Evolutionary conservation across 2,329 filamentous ascomycete genomes (phyloP).

Genomic region (Cladosporium sp.): DNA sequence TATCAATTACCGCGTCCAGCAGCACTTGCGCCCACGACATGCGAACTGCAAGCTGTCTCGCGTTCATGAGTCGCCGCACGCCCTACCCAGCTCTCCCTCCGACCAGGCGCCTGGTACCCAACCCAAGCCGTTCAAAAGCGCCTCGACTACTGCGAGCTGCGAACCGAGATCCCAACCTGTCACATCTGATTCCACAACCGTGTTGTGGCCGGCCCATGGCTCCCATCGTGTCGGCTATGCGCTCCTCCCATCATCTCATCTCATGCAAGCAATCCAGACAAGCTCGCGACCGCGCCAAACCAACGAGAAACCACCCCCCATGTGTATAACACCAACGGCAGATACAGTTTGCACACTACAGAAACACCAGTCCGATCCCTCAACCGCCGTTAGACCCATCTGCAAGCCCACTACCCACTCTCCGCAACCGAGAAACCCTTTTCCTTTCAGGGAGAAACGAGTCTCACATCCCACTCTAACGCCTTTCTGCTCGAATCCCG

Average conservation of each 20-base stretch:
- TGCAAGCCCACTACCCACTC: background rate
- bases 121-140: background rate
- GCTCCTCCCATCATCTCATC: background rate
- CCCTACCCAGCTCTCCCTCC: background rate
- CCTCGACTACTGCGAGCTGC: slow-evolving; percentile 1
- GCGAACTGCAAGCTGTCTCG: background rate
- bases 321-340: background rate
- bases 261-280: slow-evolving; percentile 10
- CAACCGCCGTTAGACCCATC: background rate
- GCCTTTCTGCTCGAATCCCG: background rate
- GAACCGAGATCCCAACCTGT: slow-evolving; percentile 2
- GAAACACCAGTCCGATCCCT: background rate
- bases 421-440: slow-evolving; percentile 8
- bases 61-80: background rate
- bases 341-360: background rate
- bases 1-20: background rate
- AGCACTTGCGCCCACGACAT: background rate
- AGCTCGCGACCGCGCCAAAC: slow-evolving; percentile 1
- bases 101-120: slow-evolving; percentile 5
- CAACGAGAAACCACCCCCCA: background rate
- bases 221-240: background rate
- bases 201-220: background rate
- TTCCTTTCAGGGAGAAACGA: background rate
- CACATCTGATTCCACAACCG: background rate
- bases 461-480: background rate